Evolutionary conservation across 306 rosid species (phyloP).

Genomic region (Carpinus viminea): DNA sequence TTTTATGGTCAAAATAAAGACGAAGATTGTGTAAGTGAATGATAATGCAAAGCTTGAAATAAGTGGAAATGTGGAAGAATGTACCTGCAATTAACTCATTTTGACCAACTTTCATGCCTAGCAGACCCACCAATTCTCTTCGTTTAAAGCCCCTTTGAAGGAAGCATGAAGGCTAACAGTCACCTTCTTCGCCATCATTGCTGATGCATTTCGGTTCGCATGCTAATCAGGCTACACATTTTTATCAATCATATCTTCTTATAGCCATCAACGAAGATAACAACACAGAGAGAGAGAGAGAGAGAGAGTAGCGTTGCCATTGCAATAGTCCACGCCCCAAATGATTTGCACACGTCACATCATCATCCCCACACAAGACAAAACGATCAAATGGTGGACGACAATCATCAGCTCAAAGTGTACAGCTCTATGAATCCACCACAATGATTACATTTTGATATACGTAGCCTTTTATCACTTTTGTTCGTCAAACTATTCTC

Average conservation of each 20-base stretch:
- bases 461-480: not conserved
- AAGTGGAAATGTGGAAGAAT: not conserved
- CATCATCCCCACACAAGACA: slow-evolving; percentile 40
- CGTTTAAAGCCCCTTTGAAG: slow-evolving; percentile 26
- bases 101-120: not conserved
- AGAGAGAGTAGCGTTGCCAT: not conserved
- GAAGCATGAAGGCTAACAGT: slow-evolving; percentile 48
- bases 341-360: slow-evolving; percentile 51
- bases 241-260: not conserved
- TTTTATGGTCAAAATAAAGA: not conserved
- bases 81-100: slow-evolving; percentile 6
- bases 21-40: not conserved
- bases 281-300: slow-evolving; percentile 9
- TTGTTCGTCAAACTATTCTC: not conserved
- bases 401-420: slow-evolving; percentile 34
- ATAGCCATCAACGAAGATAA: too few relatives aligned
- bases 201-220: slow-evolving; percentile 17
- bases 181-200: slow-evolving; percentile 21
- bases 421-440: not conserved
- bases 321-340: slow-evolving; percentile 37
- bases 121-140: not conserved
- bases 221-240: slow-evolving; percentile 22
- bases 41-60: slow-evolving; percentile 1
- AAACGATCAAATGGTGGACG: slow-evolving; percentile 29
- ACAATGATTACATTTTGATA: slow-evolving; percentile 16